phyloP scores from a whole-genome alignment of 495 filamentous ascomycete species.

The Aspergillus egyptiacus region DNA sequence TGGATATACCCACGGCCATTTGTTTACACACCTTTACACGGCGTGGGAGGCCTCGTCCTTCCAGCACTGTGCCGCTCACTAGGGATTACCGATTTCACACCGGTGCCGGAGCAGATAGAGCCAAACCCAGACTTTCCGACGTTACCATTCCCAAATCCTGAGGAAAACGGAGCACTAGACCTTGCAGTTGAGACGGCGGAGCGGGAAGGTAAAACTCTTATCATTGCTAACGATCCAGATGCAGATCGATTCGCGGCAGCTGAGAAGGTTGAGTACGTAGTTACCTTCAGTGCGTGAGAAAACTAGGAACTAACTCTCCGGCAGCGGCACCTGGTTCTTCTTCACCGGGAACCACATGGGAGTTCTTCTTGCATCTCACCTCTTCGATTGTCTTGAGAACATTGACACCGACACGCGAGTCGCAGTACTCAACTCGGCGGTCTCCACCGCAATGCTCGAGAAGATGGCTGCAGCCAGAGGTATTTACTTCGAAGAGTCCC shows the following conservation, averaged over 20 bases:
- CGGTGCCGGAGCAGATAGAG: slow-evolving; percentile 46
- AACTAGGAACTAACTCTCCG: not conserved
- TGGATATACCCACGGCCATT: slow-evolving; percentile 36
- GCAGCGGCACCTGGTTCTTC: slow-evolving; percentile 50
- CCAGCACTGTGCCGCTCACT: slow-evolving; percentile 38
- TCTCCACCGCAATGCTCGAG: slow-evolving; percentile 60
- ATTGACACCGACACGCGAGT: slow-evolving; percentile 29
- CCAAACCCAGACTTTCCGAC: slow-evolving; percentile 68
- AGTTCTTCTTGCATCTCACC: slow-evolving; percentile 53
- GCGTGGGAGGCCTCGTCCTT: slow-evolving; percentile 53
- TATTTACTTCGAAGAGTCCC: slow-evolving; percentile 55
- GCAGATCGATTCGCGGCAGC: slow-evolving; percentile 67
- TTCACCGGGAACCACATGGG: slow-evolving; percentile 69
- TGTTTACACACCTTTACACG: slow-evolving; percentile 68
- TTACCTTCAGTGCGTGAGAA: not conserved
- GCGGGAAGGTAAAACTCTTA: slow-evolving; percentile 38
- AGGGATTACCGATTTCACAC: slow-evolving; percentile 38
- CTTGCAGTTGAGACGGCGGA: slow-evolving; percentile 55
- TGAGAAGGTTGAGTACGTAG: slow-evolving; percentile 48
- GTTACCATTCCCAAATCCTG: slow-evolving; percentile 65
- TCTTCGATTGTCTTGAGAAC: slow-evolving; percentile 42
- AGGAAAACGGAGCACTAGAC: slow-evolving; percentile 64
- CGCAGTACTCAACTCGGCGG: slow-evolving; percentile 57
- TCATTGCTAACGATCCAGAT: slow-evolving; percentile 67
- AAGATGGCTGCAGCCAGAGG: slow-evolving; percentile 52